phyloP scores from a whole-genome alignment of 108 stramenopile species.

The Aureococcus anophagefferens region DNA sequence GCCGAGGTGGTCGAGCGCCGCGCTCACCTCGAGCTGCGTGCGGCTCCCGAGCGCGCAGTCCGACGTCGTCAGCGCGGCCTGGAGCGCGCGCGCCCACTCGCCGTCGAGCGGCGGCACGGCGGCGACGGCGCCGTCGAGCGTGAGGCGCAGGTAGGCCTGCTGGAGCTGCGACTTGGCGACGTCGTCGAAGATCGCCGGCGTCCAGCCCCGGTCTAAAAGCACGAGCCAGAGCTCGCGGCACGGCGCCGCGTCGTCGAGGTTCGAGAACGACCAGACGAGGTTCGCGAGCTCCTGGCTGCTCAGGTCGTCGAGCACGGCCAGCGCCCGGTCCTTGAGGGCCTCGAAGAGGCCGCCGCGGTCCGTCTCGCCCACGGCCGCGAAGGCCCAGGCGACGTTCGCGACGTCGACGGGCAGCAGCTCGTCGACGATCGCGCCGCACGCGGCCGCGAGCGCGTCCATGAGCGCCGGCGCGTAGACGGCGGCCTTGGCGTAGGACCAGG shows the following conservation, averaged over 20 bases:
- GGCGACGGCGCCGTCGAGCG: not conserved
- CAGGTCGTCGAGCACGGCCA: not conserved
- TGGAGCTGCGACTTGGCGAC: not conserved
- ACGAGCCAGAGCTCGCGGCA: not conserved
- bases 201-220: not conserved
- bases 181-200: not conserved
- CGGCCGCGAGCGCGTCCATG: not conserved
- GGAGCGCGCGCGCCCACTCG: not conserved
- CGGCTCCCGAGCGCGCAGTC: not conserved
- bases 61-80: not conserved
- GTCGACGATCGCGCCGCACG: not conserved
- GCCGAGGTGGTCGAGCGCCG: not conserved
- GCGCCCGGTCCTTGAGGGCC: not conserved
- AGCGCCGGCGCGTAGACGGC: not conserved
- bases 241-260: not conserved
- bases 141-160: not conserved
- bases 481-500: not conserved
- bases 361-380: not conserved
- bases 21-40: not conserved
- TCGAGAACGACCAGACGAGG: not conserved
- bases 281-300: not conserved
- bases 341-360: not conserved
- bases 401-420: not conserved
- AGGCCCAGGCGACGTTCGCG: not conserved
- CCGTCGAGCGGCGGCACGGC: not conserved